phyloP scores from a whole-genome alignment of 352 stramenopile species.

The Pythium volutum region DNA sequence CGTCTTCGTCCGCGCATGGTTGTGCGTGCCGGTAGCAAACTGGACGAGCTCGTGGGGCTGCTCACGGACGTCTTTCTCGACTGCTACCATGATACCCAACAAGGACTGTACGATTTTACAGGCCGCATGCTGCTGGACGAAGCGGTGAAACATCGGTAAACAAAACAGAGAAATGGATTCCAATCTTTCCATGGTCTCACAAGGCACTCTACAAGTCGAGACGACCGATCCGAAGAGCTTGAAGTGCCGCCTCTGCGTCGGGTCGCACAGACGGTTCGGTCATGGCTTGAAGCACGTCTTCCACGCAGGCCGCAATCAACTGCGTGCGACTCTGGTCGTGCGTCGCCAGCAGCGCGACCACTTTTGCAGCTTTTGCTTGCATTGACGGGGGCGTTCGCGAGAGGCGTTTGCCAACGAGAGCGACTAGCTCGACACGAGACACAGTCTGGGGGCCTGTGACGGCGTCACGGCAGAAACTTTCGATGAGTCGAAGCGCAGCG shows the following conservation, averaged over 20 bases:
- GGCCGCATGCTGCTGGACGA: conserved; percentile 14
- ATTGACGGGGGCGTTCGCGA: not conserved
- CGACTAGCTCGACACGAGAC: not conserved
- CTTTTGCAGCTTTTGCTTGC: not conserved
- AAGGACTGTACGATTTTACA: conserved; percentile 3
- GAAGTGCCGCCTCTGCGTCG: not conserved
- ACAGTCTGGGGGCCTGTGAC: not conserved
- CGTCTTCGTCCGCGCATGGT: conserved; percentile 1
- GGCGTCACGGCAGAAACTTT: not conserved
- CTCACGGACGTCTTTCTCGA: conserved; percentile 13
- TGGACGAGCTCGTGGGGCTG: not conserved
- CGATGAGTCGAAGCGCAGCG: not conserved
- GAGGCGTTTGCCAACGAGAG: not conserved
- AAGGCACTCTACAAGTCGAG: not conserved
- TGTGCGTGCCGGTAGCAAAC: not conserved
- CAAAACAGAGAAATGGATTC: no score
- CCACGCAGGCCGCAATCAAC: not conserved
- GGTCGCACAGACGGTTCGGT: not conserved
- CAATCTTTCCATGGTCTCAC: not conserved
- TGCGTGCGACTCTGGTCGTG: not conserved
- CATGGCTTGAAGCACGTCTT: not conserved
- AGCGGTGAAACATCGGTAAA: conserved; percentile 13
- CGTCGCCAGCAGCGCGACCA: not conserved
- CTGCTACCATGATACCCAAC: conserved; percentile 11
- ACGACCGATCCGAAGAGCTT: not conserved